Evolutionary conservation across 2,329 filamentous ascomycete species (phyloP), one percentile per base, ranked within the genome.

Genomic region (Coniochaeta prunicola): DNA sequence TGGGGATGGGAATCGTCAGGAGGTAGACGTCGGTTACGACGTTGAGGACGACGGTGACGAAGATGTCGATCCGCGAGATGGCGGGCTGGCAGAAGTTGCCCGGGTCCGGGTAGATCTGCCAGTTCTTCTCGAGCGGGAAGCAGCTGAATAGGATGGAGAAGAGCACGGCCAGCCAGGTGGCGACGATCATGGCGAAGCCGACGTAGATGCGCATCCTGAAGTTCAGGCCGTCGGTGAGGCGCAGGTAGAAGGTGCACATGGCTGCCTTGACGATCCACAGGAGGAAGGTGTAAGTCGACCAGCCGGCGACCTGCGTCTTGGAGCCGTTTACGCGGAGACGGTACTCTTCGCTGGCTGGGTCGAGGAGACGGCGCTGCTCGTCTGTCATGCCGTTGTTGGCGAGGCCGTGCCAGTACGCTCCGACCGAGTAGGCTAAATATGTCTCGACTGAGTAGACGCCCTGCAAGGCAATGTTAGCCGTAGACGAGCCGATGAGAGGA

Each of bases 261-360:
- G 80, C 81, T 1, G 76, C 67, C 68, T 85, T 84, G 58, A 85
- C 67, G 33, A 76, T 68, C 76, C 78, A 82, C 53, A 84, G 67
- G 30, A 84, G 67, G 8, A 76, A 67, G 1, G 78, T 77, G 62
- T 85, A 85, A 42, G 75, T 68, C 12, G 76, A 77, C 81, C 82
- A 85, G 17, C 81, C 80, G 0, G 77, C 69, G 2, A 84, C 67
- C 60, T 81, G 78, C 1, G 79, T 77, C 64, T 82, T 79, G 21
- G 77, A 83, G 0, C 81, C 81, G 10, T 74, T 71, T 1, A 81
- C 34, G 17, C 70, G 65, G n/a, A 68, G 45, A 3, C 33, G 55
- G 42, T 64, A 71, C 59, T 72, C 70, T 17, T 64, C 61, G 57
- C 67, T 68, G 42, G 53, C 40, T 0, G 68, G 65, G n/a, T 64